phyloP scores from a whole-genome alignment of 805 yeast species.

The Metschnikowia noctiluminum region DNA sequence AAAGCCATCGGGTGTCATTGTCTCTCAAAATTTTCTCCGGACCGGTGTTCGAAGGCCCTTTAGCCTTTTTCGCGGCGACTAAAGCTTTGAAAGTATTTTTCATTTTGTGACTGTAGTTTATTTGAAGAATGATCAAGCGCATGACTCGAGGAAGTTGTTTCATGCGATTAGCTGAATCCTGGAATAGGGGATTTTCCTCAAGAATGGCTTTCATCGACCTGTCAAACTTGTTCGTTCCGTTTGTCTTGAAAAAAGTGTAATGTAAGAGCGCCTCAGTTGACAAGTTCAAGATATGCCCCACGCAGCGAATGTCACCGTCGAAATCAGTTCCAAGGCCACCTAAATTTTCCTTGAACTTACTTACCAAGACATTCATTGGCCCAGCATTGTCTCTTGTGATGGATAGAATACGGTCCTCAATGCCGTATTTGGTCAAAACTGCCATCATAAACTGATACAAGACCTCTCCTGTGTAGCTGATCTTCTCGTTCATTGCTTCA shows the following conservation, averaged over 20 bases:
- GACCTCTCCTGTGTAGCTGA: neutral
- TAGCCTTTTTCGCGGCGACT: neutral
- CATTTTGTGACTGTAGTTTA: neutral
- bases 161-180: slow-evolving; percentile 1
- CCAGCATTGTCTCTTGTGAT: slow-evolving; percentile 1
- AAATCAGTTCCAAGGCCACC: neutral
- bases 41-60: neutral
- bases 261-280: neutral
- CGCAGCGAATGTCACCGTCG: slow-evolving; percentile 1
- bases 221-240: neutral
- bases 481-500: neutral
- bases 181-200: neutral
- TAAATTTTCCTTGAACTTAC: neutral
- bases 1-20: slow-evolving; percentile 1
- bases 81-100: neutral
- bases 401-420: slow-evolving; percentile 1
- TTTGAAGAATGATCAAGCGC: slow-evolving; percentile 2
- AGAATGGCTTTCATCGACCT: neutral
- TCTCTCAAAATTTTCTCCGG: neutral
- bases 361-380: neutral
- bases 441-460: neutral
- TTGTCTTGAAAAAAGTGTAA: neutral
- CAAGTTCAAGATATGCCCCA: neutral
- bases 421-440: neutral
- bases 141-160: neutral